A percentile compares a stretch with the other conserved stretches of the same genome.
Conservation (phyloP, 345 rosid species). For the Aquilaria malaccensis region DNA sequence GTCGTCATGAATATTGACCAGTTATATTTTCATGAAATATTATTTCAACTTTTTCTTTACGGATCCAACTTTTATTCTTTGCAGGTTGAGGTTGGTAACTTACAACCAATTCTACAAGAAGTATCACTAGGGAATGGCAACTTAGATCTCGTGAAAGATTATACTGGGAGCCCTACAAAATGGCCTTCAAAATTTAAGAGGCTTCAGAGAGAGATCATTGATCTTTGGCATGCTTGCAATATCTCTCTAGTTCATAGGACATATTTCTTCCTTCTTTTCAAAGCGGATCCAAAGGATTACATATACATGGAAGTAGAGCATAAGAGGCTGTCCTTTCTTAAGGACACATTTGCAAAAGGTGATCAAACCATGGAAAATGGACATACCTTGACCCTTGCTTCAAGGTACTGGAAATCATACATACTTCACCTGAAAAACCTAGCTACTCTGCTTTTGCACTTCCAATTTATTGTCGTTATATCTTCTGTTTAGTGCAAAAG, state of each 20-base stretch:
- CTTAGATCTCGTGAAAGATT: conserved; percentile 63
- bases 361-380: conserved; percentile 47
- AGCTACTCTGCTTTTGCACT: too few species aligned
- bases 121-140: conserved; percentile 54
- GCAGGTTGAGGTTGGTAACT: conserved; percentile 38
- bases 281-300: conserved; percentile 72
- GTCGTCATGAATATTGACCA: too few species aligned
- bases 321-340: conserved; percentile 59
- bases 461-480: not conserved
- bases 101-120: conserved; percentile 19
- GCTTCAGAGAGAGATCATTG: conserved; percentile 61
- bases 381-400: conserved; percentile 26
- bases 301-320: conserved; percentile 88
- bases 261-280: conserved; percentile 77
- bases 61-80: conserved; percentile 6
- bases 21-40: too few species aligned
- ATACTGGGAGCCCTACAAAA: conserved; percentile 23
- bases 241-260: conserved; percentile 78
- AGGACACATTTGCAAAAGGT: conserved; percentile 17
- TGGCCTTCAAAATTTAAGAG: conserved; percentile 65
- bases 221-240: conserved; percentile 79
- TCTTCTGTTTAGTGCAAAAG: conserved; percentile 38
- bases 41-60: too few species aligned
- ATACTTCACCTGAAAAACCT: too few species aligned
- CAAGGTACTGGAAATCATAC: conserved; percentile 38